A percentile compares a stretch with the other conserved stretches of the same genome.
Evolutionary conservation across 306 rosid genomes (phyloP).

Genomic region (Ochetophila trinervis): DNA sequence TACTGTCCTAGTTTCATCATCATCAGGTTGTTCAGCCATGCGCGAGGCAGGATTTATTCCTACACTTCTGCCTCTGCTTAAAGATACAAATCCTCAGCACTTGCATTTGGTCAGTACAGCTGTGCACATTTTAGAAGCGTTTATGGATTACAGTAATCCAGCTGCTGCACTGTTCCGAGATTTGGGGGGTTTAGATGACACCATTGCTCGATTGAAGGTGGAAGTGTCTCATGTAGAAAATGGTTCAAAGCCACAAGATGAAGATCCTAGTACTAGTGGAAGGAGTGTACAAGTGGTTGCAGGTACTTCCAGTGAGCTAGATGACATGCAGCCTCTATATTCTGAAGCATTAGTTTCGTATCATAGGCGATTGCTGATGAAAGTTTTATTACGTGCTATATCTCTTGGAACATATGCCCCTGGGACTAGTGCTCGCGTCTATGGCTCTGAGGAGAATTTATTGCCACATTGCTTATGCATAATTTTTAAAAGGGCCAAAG

Average conservation of each 20-base stretch:
- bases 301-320: constrained; percentile 51
- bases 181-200: constrained; percentile 96
- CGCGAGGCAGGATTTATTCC: constrained; percentile 98
- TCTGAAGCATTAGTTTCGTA: constrained; percentile 76
- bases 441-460: constrained; percentile 87
- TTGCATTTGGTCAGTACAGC: constrained; percentile 91
- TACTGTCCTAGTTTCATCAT: constrained; percentile 86
- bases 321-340: constrained; percentile 71
- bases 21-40: constrained; percentile 94
- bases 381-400: constrained; percentile 91
- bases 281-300: constrained; percentile 45
- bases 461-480: constrained; percentile 80
- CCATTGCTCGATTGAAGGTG: constrained; percentile 78
- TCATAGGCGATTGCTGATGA: constrained; percentile 79
- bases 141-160: constrained; percentile 97
- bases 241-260: constrained; percentile 64
- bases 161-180: constrained; percentile 95
- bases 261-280: constrained; percentile 44
- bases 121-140: constrained; percentile 92
- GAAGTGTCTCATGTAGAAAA: constrained; percentile 83
- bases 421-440: constrained; percentile 70
- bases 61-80: constrained; percentile 86
- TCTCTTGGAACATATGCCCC: constrained; percentile 96
- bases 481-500: constrained; percentile 78
- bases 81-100: constrained; percentile 84